Base-by-base conservation (phyloP, 345 rosid genomes). In the Pugionium cornutum region DNA sequence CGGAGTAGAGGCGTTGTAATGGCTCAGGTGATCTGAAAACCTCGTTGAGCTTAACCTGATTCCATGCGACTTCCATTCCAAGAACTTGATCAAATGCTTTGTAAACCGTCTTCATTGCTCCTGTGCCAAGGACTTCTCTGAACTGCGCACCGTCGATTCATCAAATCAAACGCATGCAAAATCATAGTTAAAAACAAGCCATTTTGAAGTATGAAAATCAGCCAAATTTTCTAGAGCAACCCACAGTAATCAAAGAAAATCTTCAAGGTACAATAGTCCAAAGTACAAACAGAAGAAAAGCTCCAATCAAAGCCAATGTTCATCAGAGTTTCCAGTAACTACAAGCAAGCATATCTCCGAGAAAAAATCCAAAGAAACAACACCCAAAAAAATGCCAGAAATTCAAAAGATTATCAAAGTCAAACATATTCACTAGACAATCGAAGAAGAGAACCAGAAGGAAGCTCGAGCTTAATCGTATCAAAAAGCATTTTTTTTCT, bases 11-110 rank as follows among this genome's bases (percentile, higher is more conserved):
- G 31, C 96, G 79, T 63, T 90, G 90, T 58, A 94, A 70, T 37
- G 86, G 92, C 27, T 85, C 92, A 1, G 95, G 95, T 11, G 99
- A 84, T 60, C 80, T 83, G 75, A 94, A 78, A 26, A 81, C 78
- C 29, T 90, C 89, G 11, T 80, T 81, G 62, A 94, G 82, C 75
- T 78, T 80, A 73, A 90, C 90, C 55, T 90, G 97, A 75, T 85
- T 94, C 99, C 99, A 94, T 2, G 99, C 99, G 45, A 90, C 97
- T 73, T 94, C 99, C 80, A 94, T 86, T 11, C 91, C 99, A 32
- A 83, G 72, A 48, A 81, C 81, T 59, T 90, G 86, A 62, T 94
- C 95, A 51, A 94, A 94, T 9, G 97, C 97, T 73, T 74, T 88
- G 65, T 90, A 94, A 76, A 94, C 99, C 4, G 88, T 94, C 78